phyloP scores from a whole-genome alignment of 768 basidiomycete genomes.

The Lactarius deliciosus region DNA sequence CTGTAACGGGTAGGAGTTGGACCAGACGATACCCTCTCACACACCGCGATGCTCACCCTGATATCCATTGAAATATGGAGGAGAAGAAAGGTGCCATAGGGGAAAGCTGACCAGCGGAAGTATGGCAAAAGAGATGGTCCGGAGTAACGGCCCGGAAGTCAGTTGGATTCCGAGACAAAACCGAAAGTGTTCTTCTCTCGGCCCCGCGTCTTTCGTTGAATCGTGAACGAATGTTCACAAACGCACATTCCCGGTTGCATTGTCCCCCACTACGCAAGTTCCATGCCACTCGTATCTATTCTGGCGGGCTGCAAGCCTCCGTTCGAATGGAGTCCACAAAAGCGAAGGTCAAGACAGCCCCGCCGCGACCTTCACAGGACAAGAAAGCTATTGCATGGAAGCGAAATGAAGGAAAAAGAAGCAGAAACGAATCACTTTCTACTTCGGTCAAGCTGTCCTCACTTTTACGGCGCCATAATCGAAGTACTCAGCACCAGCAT shows the following conservation, averaged over 20 bases:
- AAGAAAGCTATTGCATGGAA: not conserved
- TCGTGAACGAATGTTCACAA: constrained; percentile 8
- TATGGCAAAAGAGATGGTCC: not conserved
- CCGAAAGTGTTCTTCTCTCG: not conserved
- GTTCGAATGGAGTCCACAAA: constrained; percentile 6
- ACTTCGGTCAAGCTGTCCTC: not conserved
- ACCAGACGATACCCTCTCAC: not conserved
- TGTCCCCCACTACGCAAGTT: not conserved
- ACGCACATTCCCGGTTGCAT: not conserved
- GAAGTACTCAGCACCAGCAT: not conserved
- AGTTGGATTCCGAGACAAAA: not conserved
- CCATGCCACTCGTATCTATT: constrained; percentile 1
- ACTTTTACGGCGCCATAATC: not conserved
- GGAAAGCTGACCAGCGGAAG: not conserved
- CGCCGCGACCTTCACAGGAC: not conserved
- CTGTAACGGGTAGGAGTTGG: constrained; percentile 37
- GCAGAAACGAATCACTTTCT: no score
- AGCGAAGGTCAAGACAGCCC: not conserved
- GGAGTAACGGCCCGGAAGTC: not conserved
- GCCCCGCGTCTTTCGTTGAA: not conserved
- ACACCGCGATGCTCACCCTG: constrained; percentile 39
- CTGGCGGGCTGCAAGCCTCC: no score
- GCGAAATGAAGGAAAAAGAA: not conserved
- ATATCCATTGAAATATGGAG: constrained; percentile 58
- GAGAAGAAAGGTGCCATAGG: constrained; percentile 31